Evolutionary conservation across 768 basidiomycete genomes (phyloP), one percentile per base, ranked within the genome.

Genomic region (Xerocomellus amylosporus): DNA sequence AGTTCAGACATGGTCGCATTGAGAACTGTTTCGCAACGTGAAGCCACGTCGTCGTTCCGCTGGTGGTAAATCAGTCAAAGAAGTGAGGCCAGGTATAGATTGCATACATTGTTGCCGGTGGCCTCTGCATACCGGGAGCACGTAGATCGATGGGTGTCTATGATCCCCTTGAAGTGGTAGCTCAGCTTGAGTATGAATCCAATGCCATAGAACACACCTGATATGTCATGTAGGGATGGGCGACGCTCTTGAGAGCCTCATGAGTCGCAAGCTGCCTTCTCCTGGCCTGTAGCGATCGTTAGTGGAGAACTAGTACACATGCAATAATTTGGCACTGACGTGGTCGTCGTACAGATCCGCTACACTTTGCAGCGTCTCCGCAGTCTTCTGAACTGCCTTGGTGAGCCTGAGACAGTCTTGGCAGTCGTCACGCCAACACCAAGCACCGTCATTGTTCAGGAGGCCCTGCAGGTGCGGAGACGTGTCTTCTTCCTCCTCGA

Each of bases 1-100:
- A 93, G 84, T 74, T 94, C 91, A 1, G 92, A 89, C 84, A 92
- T 86, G 2, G 91, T 93, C 9, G 84, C 85, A 67, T 94, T 93
- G 26, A 95, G 73, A 8, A 93, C 89, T 0, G 92, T 93, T 71
- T 95, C 92, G 66, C 88, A 93, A 19, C 92, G 82, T 4, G 82
- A 78, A 2, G 84, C 83, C 58, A 86, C 71, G 17, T 87, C 85
- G 45, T 86, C 84, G 60, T 86, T 76, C 14, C 78, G 68, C 85
- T 87, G 64, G 14, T 28, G 10, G n/a, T 19, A 40, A 30, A 24
- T 61, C 19, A 53, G 58, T 53, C 13, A 45, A 28, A 24, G 26
- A 54, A 51, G 19, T 9, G 42, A 22, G 26, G 6, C 14, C 8
- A n/a, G 8, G 31, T 3, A 39, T 51, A 42, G 33, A 26, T 15